Evolutionary conservation across 176 grass and related monocot genomes (phyloP), one percentile per base, ranked within the genome.

Genomic region (Zizania latifolia): DNA sequence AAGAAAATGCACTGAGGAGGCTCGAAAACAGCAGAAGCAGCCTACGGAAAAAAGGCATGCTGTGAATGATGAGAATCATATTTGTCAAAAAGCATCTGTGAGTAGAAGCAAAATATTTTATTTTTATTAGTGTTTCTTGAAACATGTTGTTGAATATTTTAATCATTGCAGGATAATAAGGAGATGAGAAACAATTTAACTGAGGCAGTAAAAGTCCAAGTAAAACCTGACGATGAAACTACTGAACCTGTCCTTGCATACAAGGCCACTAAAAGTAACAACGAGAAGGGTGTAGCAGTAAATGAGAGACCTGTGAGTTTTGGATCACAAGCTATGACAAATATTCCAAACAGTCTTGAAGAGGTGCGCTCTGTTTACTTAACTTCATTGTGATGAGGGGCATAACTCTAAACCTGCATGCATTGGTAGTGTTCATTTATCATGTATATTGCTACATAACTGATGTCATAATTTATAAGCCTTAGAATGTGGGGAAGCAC

Each of bases 1-100:
- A 79, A 85, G 81, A 72, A 94, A 81, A 83, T 88, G 82, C 40
- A 73, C 66, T 10, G 85, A 94, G 67, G 84, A 83, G 68, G 51
- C 78, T 90, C 81, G 81, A 69, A 89, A 87, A 81, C 81, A 64
- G 50, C 90, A 87, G 71, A 83, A 75, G 54, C 75, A 74, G 35
- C 69, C 66, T 62, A 70, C 34, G 32, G 86, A 89, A 44, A 89
- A 55, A 82, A 75, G 26, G 34, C 74, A 56, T 68, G 40, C 40
- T 14, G 26, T 3, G 56, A 85, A 74, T 51, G 71, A 73, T 80
- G 81, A 86, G 65, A 88, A 91, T 81, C 71, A 86, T 66, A 46
- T 74, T 78, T 76, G 22, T 54, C 65, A 16, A 61, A 83, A 81
- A 81, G 78, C 54, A 86, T 57, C 70, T 80, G 92, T 94, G 81